These are phyloP conservation scores for Cyclotella sp. DNA, from an alignment of 108 stramenopile species.

Conservation along the genomic window DNA sequence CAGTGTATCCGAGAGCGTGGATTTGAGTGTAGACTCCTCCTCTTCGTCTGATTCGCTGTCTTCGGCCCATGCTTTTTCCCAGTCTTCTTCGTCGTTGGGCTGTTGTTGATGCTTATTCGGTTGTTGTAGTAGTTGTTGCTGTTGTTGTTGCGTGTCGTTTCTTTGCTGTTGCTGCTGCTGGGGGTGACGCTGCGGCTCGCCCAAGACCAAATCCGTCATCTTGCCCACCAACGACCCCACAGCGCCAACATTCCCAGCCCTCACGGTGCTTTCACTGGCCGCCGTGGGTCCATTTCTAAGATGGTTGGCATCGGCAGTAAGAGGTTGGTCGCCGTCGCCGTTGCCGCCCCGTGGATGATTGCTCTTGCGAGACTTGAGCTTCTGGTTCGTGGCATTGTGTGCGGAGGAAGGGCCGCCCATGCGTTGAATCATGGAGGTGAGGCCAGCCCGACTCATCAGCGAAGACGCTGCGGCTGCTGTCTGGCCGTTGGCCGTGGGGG, in stretches of 20 bases:
- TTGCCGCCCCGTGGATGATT: neutral
- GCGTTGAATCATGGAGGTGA: constrained; percentile 50
- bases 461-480: constrained; percentile 1
- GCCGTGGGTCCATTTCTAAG: neutral
- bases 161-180: too few relatives aligned
- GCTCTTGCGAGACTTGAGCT: constrained; percentile 3
- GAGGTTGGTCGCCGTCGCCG: neutral
- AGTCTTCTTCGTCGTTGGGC: constrained; percentile 53
- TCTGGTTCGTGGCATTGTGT: neutral
- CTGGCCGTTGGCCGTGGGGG: neutral
- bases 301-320: neutral
- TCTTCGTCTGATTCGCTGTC: constrained; percentile 47
- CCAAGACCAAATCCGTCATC: constrained; percentile 10
- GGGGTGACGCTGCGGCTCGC: neutral
- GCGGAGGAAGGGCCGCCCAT: constrained; percentile 5
- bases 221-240: neutral
- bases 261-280: neutral
- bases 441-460: constrained; percentile 41
- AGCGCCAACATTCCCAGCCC: neutral
- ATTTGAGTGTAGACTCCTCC: constrained; percentile 9
- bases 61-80: constrained; percentile 58
- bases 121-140: constrained; percentile 9
- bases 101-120: constrained; percentile 10
- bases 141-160: constrained; percentile 2
- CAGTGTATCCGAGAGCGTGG: neutral